Evolutionary conservation across 805 yeast genomes (phyloP).

Genomic region (Starmerella vitae): DNA sequence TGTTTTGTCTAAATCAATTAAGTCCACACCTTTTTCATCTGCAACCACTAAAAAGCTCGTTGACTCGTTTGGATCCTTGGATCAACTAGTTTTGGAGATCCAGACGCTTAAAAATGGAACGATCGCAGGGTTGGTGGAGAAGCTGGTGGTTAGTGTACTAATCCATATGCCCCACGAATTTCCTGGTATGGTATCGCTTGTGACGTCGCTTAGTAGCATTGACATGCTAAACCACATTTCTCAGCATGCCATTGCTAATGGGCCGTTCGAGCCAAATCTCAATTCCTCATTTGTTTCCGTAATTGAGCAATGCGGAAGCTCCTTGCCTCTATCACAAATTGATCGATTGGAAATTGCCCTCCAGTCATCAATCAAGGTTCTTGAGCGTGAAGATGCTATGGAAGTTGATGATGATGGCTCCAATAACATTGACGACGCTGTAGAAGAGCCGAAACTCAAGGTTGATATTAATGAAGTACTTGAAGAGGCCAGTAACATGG

Average conservation of each 20-base stretch:
- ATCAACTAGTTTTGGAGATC: constrained; percentile 16
- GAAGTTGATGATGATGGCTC: background rate
- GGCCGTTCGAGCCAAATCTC: constrained; percentile 12
- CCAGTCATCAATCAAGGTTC: constrained; percentile 45
- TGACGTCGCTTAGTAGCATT: background rate
- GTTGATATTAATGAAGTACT: constrained; percentile 2
- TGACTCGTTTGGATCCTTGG: constrained; percentile 18
- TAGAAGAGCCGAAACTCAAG: background rate
- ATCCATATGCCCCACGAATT: constrained; percentile 10
- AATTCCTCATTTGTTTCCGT: constrained; percentile 9
- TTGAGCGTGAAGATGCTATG: constrained; percentile 8
- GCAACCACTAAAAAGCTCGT: constrained; percentile 11
- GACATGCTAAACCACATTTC: constrained; percentile 1
- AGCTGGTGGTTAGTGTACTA: constrained; percentile 1
- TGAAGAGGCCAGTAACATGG: constrained; percentile 17
- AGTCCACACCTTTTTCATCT: constrained; percentile 11
- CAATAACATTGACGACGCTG: background rate
- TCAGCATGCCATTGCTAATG: background rate
- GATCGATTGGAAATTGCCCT: constrained; percentile 49
- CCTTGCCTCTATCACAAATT: constrained; percentile 18
- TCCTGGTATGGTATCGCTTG: constrained; percentile 12
- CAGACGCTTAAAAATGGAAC: background rate
- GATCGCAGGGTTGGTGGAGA: background rate
- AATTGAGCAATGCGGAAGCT: constrained; percentile 8
- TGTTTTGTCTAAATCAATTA: background rate